A percentile compares a stretch with the other conserved stretches of the same genome.
These are phyloP conservation scores for Hypoxylon sp. DNA, from an alignment of 2,329 filamentous ascomycete genomes.

Conservation along the genomic window DNA sequence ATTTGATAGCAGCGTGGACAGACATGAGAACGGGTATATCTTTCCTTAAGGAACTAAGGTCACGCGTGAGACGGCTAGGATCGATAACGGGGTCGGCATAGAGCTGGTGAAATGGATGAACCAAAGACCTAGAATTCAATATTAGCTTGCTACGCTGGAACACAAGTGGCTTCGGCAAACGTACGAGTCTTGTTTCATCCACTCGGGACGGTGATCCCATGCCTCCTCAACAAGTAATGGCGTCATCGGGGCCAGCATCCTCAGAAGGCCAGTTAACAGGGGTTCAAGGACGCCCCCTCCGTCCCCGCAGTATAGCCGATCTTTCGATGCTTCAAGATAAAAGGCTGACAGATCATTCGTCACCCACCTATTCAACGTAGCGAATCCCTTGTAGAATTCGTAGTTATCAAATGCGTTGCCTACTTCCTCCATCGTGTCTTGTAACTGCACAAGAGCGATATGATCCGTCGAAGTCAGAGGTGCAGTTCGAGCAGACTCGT, in stretches of 20 bases:
- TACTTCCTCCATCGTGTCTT: conserved; percentile 75
- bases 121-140: conserved; percentile 46
- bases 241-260: conserved; percentile 85
- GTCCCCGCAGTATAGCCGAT: conserved; percentile 88
- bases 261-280: conserved; percentile 80
- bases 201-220: conserved; percentile 81
- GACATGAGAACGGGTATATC: conserved; percentile 66
- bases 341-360: conserved; percentile 89
- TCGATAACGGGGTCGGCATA: conserved; percentile 63
- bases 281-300: conserved; percentile 74
- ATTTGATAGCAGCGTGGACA: conserved; percentile 78
- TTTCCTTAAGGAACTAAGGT: conserved; percentile 59
- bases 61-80: conserved; percentile 57
- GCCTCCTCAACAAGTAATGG: conserved; percentile 90
- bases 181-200: conserved; percentile 68
- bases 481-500: conserved; percentile 65
- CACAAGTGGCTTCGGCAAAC: conserved; percentile 44
- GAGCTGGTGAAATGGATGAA: conserved; percentile 64
- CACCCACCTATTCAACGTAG: conserved; percentile 83
- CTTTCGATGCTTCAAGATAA: conserved; percentile 94
- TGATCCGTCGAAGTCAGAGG: conserved; percentile 76
- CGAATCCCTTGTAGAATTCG: conserved; percentile 86
- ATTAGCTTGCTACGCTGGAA: background rate
- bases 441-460: conserved; percentile 83
- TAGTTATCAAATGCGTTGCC: conserved; percentile 76